Base-by-base conservation (phyloP, 805 yeast genomes). In the Brettanomyces sp. region DNA sequence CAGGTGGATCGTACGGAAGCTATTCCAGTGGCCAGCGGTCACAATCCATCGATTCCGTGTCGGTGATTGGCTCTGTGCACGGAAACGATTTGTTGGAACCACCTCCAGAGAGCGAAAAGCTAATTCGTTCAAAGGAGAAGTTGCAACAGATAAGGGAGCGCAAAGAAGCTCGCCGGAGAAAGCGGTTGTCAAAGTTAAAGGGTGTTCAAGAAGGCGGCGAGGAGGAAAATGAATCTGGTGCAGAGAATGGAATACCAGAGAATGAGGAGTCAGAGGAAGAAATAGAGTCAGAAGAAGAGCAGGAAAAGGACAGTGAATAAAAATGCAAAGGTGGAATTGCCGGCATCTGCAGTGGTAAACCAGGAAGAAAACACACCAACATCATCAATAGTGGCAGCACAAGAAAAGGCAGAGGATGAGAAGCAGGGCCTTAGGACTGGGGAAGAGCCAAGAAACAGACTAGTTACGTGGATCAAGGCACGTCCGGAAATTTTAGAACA, bases 401-500 rank as follows among this genome's bases (percentile, higher is more conserved):
- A 6, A 21, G 28, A 38, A 22, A 9, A 14, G 13, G 18, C 2
- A 36, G 3, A 36, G 39, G 21, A 36, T n/a, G 32, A 9, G 18
- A 14, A 38, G 41, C 18, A 38, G 42, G 34, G 14, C 12, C 14
- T 9, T 25, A 13, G 22, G 9, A 3, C 7, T 35, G 22, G 8
- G 7, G 42, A 25, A 39, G 22, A 39, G 34, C 13, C 42, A 13
- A 32, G 6, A n/a, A 13, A 30, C 23, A 30, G 43, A 18, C 23
- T 34, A 32, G 32, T 42, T 23, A 34, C 44, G 12, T 33, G 14
- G 7, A 46, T 53, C 40, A 47, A 42, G 23, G 56, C 47, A 4
- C 38, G 40, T 36, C 47, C 52, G 1, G 44, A 44, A 14, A 40
- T 48, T 3, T 39, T 57, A 36, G 51, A 49, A 8, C 52, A 47